Base-by-base conservation (phyloP, 2,329 filamentous ascomycete genomes). In the Hypoxylon sp. region DNA sequence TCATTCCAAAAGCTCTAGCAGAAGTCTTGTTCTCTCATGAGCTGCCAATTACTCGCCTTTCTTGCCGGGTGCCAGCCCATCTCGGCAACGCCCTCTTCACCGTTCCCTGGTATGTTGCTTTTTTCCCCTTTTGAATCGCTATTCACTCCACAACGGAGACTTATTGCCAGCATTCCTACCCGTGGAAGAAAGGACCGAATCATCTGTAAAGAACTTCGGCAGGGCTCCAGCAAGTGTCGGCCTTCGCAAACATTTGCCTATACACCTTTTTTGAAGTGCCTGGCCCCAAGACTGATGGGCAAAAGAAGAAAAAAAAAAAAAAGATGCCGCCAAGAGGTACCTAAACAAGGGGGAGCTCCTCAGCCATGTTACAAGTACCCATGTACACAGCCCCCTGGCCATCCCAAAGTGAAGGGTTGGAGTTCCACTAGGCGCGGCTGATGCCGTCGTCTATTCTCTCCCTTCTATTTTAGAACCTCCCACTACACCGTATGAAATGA, bases 361-460 rank as follows among this genome's bases (percentile, higher is more conserved):
- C 46, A 58, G 46, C 49, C 42, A 55, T 35, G 31, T 30, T 48
- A 17, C 50, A 69, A 48, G 59, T 66, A 69, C 55, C 54, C 13
- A 46, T 31, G 61, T 63, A 68, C 22, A 68, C 20, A 44, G 40
- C 11, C 63, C 64, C 64, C 35, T 70, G 64, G 40, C 14, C 48
- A 22, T 58, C 56, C 56, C 58, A 72, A 63, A 61, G 49, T 57
- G 60, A 44, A 64, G 61, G 67, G 66, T 64, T 72, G 56, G 62
- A 44, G 70, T 73, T 66, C 51, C 72, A 73, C 72, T 61, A 67
- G 61, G 63, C 50, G 65, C 71, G 69, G 71, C 71, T 72, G 69
- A 70, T 70, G 71, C 72, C 69, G 69, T 66, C 51, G 40, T 67
- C 50, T 61, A 63, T 72, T 53, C 49, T 54, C 33, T 64, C 61